Evolutionary conservation across 2,329 filamentous ascomycete genomes (phyloP).

Genomic region (Exophiala dermatitidis): DNA sequence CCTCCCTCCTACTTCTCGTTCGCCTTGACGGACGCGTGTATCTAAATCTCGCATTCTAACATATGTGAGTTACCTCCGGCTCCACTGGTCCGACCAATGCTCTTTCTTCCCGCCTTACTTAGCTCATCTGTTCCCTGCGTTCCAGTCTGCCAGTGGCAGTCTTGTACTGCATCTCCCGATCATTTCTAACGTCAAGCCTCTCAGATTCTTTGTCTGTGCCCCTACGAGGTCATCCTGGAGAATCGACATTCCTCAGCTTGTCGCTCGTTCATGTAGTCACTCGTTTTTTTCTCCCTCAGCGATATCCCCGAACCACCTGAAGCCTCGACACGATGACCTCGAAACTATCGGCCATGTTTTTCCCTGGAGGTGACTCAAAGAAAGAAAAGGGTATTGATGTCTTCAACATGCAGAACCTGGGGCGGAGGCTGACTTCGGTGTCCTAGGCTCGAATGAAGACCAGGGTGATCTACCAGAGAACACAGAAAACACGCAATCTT

Average conservation of each 20-base stretch:
- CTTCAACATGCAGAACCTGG: background rate
- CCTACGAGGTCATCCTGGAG: background rate
- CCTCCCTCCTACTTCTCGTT: conserved; percentile 4
- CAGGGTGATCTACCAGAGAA: conserved; percentile 17
- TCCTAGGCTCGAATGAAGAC: conserved; percentile 30
- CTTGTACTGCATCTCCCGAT: background rate
- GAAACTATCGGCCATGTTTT: conserved; percentile 24
- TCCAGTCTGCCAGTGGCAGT: background rate
- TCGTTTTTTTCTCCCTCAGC: conserved; percentile 5
- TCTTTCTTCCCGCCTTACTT: conserved; percentile 14
- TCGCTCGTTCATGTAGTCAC: conserved; percentile 19
- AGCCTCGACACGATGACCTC: conserved; percentile 21
- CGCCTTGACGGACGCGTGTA: conserved; percentile 9
- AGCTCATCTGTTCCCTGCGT: conserved; percentile 11
- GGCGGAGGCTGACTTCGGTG: conserved; percentile 6
- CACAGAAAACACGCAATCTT: conserved; percentile 11
- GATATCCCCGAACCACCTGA: background rate
- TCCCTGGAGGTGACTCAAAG: conserved; percentile 23
- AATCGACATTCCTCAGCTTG: background rate
- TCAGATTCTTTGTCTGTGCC: conserved; percentile 10
- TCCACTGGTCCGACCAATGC: conserved; percentile 12
- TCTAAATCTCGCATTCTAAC: conserved; percentile 12
- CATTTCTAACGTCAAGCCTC: conserved; percentile 11
- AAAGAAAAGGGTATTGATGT: conserved; percentile 19
- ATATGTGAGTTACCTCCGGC: conserved; percentile 8